Evolutionary conservation across 768 basidiomycete species (phyloP).

Genomic region (Lactifluus hygrophoroides): DNA sequence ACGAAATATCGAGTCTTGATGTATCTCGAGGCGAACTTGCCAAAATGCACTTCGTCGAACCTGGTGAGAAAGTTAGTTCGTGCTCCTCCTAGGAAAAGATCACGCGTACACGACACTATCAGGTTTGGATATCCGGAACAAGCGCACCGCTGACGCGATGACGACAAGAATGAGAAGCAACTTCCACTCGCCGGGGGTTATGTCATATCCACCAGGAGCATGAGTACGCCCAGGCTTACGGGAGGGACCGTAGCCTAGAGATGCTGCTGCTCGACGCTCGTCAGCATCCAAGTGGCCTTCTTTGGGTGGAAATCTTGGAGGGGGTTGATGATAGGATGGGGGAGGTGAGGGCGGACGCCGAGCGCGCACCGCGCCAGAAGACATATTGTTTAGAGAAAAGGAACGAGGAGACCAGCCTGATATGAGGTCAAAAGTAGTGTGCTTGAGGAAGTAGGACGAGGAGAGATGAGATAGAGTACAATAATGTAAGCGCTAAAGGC

Average conservation of each 20-base stretch:
- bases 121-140: constrained; percentile 80
- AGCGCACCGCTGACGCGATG: constrained; percentile 70
- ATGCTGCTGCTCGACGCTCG: constrained; percentile 21
- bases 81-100: neutral
- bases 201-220: constrained; percentile 50
- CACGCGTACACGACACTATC: constrained; percentile 82
- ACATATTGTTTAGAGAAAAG: constrained; percentile 4
- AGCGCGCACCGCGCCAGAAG: constrained; percentile 24
- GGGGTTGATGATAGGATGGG: constrained; percentile 11
- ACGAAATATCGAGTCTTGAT: constrained; percentile 88
- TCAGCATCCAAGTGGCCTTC: constrained; percentile 22
- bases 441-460: constrained; percentile 10
- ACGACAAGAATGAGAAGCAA: constrained; percentile 56
- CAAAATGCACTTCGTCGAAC: constrained; percentile 98
- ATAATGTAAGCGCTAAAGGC: neutral
- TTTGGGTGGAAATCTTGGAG: constrained; percentile 17
- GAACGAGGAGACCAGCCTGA: constrained; percentile 8
- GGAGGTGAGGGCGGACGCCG: constrained; percentile 20
- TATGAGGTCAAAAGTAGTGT: neutral
- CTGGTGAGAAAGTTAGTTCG: constrained; percentile 32
- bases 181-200: constrained; percentile 70
- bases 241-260: constrained; percentile 17
- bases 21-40: constrained; percentile 92
- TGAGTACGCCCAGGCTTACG: constrained; percentile 23
- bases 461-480: neutral